These are phyloP conservation scores for Trichoderma gracile DNA, from an alignment of 2,329 filamentous ascomycete species.

Conservation along the genomic window DNA sequence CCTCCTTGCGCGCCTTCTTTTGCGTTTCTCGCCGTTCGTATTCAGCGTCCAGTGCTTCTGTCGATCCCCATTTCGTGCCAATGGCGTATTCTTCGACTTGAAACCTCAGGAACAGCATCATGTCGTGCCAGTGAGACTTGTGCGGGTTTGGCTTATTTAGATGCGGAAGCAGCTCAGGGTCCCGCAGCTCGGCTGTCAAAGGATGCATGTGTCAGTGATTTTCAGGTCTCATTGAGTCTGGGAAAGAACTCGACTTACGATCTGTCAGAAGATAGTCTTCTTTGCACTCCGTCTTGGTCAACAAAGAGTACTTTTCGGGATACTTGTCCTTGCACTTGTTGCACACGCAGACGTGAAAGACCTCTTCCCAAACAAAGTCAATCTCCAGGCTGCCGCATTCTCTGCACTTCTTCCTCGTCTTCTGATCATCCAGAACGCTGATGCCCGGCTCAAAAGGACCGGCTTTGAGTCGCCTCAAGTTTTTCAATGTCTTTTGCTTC, in stretches of 20 bases:
- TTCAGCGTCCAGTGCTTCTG: constrained; percentile 83
- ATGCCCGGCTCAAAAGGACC: constrained; percentile 88
- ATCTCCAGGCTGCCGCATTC: constrained; percentile 86
- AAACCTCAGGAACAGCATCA: constrained; percentile 94
- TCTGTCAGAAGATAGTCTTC: constrained; percentile 96
- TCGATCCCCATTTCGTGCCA: constrained; percentile 83
- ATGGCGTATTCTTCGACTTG: constrained; percentile 96
- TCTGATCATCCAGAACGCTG: constrained; percentile 67
- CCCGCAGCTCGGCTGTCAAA: constrained; percentile 76
- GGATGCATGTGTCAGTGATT: not conserved
- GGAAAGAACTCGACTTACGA: constrained; percentile 53
- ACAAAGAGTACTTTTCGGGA: constrained; percentile 89
- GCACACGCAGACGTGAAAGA: constrained; percentile 76
- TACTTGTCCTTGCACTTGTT: constrained; percentile 81
- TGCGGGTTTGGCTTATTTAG: constrained; percentile 90
- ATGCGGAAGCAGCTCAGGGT: constrained; percentile 82
- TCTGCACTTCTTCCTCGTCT: constrained; percentile 70
- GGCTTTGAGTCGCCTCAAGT: constrained; percentile 69
- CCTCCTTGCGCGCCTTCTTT: constrained; percentile 83
- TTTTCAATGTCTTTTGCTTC: constrained; percentile 70
- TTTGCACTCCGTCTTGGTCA: constrained; percentile 95
- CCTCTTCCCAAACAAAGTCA: constrained; percentile 91
- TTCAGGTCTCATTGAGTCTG: too few species aligned
- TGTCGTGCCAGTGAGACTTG: constrained; percentile 95
- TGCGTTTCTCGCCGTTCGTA: constrained; percentile 77